Conservation (phyloP, 441 rosid species). For the Pelargonium cotyledonis region DNA sequence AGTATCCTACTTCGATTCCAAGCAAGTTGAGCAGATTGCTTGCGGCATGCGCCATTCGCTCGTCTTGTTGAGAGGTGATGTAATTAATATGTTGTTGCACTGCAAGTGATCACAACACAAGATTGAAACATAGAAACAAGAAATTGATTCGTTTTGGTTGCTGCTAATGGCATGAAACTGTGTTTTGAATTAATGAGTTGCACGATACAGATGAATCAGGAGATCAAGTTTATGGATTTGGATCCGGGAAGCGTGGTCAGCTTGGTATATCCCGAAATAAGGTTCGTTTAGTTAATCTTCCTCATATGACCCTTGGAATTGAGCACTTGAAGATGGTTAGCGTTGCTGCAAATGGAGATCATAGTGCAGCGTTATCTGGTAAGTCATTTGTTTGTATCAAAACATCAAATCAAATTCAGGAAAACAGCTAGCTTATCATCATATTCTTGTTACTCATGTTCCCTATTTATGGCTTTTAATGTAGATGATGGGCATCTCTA, state of each 20-base stretch:
- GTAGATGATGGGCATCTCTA: constrained; percentile 54
- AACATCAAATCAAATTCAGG: background rate
- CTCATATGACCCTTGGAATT: constrained; percentile 46
- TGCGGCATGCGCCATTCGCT: constrained; percentile 94
- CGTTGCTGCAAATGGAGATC: constrained; percentile 73
- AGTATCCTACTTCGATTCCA: constrained; percentile 48
- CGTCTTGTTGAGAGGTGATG: constrained; percentile 62
- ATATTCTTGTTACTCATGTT: background rate
- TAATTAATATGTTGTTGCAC: constrained; percentile 9
- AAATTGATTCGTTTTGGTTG: background rate
- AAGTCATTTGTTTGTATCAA: background rate
- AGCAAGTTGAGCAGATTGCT: constrained; percentile 50
- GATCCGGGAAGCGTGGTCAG: constrained; percentile 84
- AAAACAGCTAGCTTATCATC: background rate
- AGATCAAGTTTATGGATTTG: constrained; percentile 62
- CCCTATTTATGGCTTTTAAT: background rate
- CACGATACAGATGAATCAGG: constrained; percentile 19
- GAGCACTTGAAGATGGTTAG: constrained; percentile 40
- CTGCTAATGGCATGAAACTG: background rate
- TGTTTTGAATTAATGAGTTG: background rate
- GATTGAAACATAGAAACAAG: background rate
- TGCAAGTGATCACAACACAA: background rate
- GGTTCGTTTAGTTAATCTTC: constrained; percentile 44
- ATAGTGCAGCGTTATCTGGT: constrained; percentile 74
- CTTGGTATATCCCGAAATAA: constrained; percentile 45